Base-by-base conservation (phyloP, 2,329 filamentous ascomycete genomes). In the Curvularia sp. region DNA sequence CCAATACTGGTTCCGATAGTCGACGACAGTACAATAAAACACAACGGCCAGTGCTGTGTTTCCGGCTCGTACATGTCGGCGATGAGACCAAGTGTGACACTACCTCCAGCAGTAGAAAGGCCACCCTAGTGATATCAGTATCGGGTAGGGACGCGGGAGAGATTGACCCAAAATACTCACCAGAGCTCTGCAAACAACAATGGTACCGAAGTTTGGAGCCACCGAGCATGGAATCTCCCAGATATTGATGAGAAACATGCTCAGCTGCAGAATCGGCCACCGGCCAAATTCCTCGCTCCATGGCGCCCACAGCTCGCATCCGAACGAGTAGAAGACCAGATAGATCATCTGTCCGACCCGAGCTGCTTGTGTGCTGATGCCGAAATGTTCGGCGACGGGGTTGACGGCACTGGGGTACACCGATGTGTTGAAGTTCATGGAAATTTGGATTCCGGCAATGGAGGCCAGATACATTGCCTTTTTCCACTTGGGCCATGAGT, bases 291-390 rank as follows among this genome's bases (percentile, higher is more conserved):
- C 92, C 72, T 95, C 91, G 42, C 86, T 89, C 89, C 91, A 83
- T 65, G 21, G 91, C 0, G 91, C 91, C 91, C 91, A 95, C 0
- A 93, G 82, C 75, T 95, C 91, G 73, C 91, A 95, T 28, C 91
- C 91, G 72, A 95, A 93, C 41, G 90, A 91, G 73, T 95, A 95
- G 5, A 88, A 75, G 47, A 95, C 83, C 34, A 95, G 79, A 78
- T 93, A 95, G 63, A 67, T 67, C 65, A 69, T 69, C 48, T 67
- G 65, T 8, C 68, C 67, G 1, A 69, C 53, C 41, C 67, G 59
- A 15, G 66, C 68, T 45, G 64, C 61, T 50, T 70, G 67, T 5
- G 62, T 59, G 50, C 64, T 70, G 10, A 80, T 72, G 1, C 78
- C 67, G 66, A 90, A 94, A 59, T 92, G 82, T 23, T 87, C 80